Conservation (phyloP, 73 alveolate genomes). For the Effrenium voratum region DNA sequence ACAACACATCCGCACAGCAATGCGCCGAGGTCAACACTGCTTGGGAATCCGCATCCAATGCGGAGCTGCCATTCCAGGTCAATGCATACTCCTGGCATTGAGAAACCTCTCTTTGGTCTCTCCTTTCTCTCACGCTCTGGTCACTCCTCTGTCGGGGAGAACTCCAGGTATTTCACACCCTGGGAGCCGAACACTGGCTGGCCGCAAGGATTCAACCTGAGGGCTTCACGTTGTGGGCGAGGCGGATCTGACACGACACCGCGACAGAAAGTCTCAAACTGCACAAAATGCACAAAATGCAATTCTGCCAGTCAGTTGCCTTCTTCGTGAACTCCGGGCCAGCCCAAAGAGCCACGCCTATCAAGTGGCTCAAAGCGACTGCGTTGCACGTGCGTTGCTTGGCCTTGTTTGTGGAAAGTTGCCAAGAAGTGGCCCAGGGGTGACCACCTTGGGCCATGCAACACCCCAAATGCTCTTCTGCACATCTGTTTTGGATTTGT, state of each 20-base stretch:
- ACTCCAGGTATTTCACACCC: conserved; percentile 79
- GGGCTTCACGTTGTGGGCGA: conserved; percentile 33
- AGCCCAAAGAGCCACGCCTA: conserved; percentile 92
- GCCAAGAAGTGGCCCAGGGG: conserved; percentile 84
- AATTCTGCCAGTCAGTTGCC: no score
- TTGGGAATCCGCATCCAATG: conserved; percentile 54
- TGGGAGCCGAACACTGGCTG: background rate
- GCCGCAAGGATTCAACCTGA: background rate
- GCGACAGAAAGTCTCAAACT: background rate
- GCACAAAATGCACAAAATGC: background rate
- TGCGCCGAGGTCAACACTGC: background rate
- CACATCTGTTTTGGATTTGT: background rate
- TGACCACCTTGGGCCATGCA: conserved; percentile 41
- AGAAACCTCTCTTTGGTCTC: background rate
- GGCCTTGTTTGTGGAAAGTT: conserved; percentile 91
- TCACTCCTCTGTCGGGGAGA: conserved; percentile 88
- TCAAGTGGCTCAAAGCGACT: background rate
- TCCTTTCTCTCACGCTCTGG: background rate
- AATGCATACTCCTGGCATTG: conserved; percentile 53
- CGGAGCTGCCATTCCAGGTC: conserved; percentile 84
- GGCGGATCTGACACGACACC: conserved; percentile 58
- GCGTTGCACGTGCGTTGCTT: background rate
- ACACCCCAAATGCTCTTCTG: background rate
- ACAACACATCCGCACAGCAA: background rate
- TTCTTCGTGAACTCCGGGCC: conserved; percentile 85